Evolutionary conservation across 108 stramenopile genomes (phyloP).

Genomic region (Parmales sp.): DNA sequence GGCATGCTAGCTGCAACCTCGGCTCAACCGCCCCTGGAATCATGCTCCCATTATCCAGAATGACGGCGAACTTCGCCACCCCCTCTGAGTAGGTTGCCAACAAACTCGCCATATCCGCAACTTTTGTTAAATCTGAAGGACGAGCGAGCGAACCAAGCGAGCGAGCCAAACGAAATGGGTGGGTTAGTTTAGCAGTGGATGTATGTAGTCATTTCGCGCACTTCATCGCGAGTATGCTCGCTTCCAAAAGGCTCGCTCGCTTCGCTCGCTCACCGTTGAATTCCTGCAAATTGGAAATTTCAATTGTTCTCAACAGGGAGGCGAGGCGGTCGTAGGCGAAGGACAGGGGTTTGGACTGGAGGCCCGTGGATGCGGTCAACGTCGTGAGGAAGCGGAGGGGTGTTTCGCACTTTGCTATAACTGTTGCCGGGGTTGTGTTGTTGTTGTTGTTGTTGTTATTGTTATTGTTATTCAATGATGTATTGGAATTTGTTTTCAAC

Average conservation of each 20-base stretch:
- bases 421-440: no score
- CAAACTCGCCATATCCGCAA: constrained; percentile 91
- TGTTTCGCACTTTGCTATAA: constrained; percentile 75
- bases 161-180: no score
- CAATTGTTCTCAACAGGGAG: constrained; percentile 75
- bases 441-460: no score
- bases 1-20: constrained; percentile 80
- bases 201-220: no score
- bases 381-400: constrained; percentile 86
- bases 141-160: no score
- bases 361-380: constrained; percentile 74
- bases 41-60: constrained; percentile 81
- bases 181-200: no score
- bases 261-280: no score
- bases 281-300: constrained; percentile 79
- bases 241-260: no score
- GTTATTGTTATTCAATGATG: no score
- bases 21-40: constrained; percentile 71
- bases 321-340: constrained; percentile 90
- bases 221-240: no score
- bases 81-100: constrained; percentile 92
- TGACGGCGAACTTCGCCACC: constrained; percentile 78
- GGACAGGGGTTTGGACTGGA: constrained; percentile 86
- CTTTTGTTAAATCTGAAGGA: constrained; percentile 77
- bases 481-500: no score